Percentiles rank a stretch among this genome's conserved stretches.
Conservation (phyloP, 1,284 basidiomycete genomes). For the Vanrija humicola region DNA sequence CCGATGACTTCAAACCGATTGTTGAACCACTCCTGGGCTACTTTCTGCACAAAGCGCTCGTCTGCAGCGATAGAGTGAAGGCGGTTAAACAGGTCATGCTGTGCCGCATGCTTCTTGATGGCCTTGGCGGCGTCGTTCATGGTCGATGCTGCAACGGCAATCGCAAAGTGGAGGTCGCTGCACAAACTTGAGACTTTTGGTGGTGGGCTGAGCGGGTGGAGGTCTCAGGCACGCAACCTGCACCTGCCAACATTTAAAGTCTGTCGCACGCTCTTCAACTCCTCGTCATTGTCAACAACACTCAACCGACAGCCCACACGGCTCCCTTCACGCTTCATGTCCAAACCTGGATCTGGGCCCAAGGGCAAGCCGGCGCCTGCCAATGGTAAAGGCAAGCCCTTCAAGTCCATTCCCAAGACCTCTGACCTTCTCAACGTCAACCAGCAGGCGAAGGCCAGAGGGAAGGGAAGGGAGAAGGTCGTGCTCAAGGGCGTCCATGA, state of each 20-base stretch:
- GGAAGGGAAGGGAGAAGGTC: constrained; percentile 33
- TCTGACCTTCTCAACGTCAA: constrained; percentile 28
- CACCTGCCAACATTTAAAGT: background rate
- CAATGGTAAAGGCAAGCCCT: background rate
- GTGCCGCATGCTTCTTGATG: constrained; percentile 40
- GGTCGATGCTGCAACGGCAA: background rate
- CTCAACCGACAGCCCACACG: background rate
- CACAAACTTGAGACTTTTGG: background rate
- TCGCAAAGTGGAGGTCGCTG: constrained; percentile 1
- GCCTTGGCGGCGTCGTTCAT: constrained; percentile 24
- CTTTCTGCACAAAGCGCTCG: constrained; percentile 61
- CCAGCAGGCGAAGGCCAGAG: constrained; percentile 16
- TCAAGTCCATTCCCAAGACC: constrained; percentile 35
- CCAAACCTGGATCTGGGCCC: constrained; percentile 3
- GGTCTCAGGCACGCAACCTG: constrained; percentile 2
- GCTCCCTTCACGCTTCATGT: background rate
- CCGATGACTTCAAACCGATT: constrained; percentile 39
- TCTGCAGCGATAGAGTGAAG: constrained; percentile 80
- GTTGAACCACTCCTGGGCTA: constrained; percentile 55
- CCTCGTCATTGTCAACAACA: background rate
- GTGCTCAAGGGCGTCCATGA: constrained; percentile 27
- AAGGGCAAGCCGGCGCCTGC: background rate
- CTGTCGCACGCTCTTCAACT: background rate
- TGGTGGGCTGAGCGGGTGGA: background rate
- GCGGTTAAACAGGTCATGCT: constrained; percentile 71